phyloP scores from a whole-genome alignment of 352 stramenopile genomes.

The Phytophthora fragariaefolia region DNA sequence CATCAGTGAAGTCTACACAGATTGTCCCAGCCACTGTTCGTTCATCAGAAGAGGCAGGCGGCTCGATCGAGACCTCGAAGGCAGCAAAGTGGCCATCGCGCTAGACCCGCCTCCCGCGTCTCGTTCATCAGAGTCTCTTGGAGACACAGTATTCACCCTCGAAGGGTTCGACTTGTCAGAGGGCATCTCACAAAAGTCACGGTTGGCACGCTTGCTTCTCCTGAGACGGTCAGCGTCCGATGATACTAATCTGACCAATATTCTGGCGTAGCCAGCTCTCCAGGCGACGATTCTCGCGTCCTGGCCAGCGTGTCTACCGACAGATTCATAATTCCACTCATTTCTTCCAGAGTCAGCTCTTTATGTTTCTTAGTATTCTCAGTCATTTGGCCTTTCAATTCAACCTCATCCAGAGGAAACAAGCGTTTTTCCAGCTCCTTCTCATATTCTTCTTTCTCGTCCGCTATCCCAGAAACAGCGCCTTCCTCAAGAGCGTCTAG shows the following conservation, averaged over 20 bases:
- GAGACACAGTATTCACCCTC: too few species aligned
- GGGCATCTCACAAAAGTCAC: too few species aligned
- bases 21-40: background rate
- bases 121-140: too few species aligned
- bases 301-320: background rate
- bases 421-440: constrained; percentile 4
- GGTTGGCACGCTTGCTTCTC: background rate
- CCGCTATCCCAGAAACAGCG: too few species aligned
- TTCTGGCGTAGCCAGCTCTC: background rate
- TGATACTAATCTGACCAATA: background rate
- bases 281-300: background rate
- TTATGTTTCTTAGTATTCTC: background rate
- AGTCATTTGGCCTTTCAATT: background rate
- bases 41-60: too few species aligned
- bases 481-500: background rate
- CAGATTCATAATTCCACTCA: background rate
- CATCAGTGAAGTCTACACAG: background rate
- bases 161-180: too few species aligned
- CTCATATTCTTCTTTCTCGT: background rate
- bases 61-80: too few species aligned
- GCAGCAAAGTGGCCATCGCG: too few species aligned
- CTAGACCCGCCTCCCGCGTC: background rate
- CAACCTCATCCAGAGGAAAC: background rate
- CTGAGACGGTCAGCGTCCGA: background rate
- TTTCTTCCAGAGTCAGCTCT: background rate